Evolutionary conservation across 805 yeast species (phyloP).

Genomic region (Vanderwaltozyma tropicalis): DNA sequence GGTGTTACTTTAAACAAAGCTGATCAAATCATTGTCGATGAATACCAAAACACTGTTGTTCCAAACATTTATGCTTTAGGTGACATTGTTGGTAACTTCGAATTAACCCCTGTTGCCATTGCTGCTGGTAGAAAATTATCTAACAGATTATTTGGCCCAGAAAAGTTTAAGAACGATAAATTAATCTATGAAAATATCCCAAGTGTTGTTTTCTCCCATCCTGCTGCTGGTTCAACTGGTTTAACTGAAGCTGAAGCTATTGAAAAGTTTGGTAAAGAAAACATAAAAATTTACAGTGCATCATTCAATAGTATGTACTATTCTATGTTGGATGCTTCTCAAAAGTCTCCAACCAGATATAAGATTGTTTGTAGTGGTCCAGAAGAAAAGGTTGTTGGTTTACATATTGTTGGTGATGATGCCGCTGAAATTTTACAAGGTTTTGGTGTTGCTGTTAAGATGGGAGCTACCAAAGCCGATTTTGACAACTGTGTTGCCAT

Average conservation of each 20-base stretch:
- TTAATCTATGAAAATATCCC: slow-evolving; percentile 84
- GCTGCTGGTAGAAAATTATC: slow-evolving; percentile 95
- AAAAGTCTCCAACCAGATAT: slow-evolving; percentile 78
- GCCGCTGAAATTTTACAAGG: slow-evolving; percentile 95
- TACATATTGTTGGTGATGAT: slow-evolving; percentile 85
- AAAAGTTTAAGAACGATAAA: slow-evolving; percentile 55
- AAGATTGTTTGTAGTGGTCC: slow-evolving; percentile 69
- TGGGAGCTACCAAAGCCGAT: slow-evolving; percentile 98
- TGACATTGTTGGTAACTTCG: slow-evolving; percentile 87
- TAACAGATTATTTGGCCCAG: slow-evolving; percentile 83
- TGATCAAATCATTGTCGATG: slow-evolving; percentile 70
- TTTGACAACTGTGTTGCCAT: slow-evolving; percentile 95
- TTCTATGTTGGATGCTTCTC: slow-evolving; percentile 54
- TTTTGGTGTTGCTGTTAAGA: slow-evolving; percentile 93
- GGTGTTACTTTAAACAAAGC: slow-evolving; percentile 54
- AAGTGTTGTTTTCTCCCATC: slow-evolving; percentile 95
- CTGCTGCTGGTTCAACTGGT: slow-evolving; percentile 94
- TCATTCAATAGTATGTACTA: slow-evolving; percentile 88
- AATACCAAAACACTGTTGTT: slow-evolving; percentile 72
- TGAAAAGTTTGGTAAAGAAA: slow-evolving; percentile 65
- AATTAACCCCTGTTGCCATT: slow-evolving; percentile 96
- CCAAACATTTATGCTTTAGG: slow-evolving; percentile 75
- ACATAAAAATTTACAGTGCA: slow-evolving; percentile 73
- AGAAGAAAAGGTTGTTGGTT: slow-evolving; percentile 89
- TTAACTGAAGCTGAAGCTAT: slow-evolving; percentile 70